These are phyloP conservation scores for Mortierella sp. DNA, from an alignment of 371 early-diverging fungal genomes.

Conservation along the genomic window DNA sequence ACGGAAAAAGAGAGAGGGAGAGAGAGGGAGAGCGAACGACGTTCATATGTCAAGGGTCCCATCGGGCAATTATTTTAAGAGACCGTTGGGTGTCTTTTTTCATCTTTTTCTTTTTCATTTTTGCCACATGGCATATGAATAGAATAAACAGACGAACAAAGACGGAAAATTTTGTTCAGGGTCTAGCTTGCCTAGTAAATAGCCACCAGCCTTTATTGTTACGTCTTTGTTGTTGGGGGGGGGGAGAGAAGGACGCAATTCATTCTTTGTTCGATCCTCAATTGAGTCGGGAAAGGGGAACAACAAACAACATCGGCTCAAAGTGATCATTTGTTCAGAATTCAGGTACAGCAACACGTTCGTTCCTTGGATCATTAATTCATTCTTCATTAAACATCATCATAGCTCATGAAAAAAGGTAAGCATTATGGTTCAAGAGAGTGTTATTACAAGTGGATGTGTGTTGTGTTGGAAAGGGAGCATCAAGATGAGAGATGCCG, in stretches of 20 bases:
- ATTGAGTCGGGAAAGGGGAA: background rate
- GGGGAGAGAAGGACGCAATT: background rate
- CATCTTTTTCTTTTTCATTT: too few relatives aligned
- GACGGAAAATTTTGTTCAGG: background rate
- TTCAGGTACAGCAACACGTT: too few relatives aligned
- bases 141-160: background rate
- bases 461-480: too few relatives aligned
- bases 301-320: background rate
- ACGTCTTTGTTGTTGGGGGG: background rate
- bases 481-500: background rate
- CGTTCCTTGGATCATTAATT: background rate
- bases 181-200: background rate
- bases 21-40: background rate
- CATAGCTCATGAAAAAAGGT: too few relatives aligned
- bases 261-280: background rate
- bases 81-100: background rate
- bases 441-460: constrained; percentile 6
- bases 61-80: background rate
- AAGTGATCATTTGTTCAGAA: background rate
- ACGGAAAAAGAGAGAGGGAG: too few relatives aligned
- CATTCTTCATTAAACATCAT: background rate
- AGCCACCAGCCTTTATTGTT: too few relatives aligned
- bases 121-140: constrained; percentile 2
- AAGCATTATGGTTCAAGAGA: background rate
- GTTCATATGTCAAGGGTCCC: background rate